Evolutionary conservation across 106 monocot species (phyloP), one percentile per base, ranked within the genome.

Genomic region (Allium cepa): DNA sequence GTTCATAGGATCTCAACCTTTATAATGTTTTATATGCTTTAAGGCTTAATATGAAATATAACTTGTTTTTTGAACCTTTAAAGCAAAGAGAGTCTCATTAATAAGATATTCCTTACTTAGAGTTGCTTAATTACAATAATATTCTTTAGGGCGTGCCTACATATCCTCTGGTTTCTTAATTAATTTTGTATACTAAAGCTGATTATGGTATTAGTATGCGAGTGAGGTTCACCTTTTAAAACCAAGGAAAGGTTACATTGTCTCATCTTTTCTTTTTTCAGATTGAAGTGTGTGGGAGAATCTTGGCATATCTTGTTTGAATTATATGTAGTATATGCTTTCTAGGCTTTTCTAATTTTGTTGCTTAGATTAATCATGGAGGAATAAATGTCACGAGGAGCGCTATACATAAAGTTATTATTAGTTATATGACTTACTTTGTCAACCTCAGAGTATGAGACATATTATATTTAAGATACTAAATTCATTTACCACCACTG

Each of bases 51-150:
- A 46, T 45, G 67, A 64, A 55, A 48, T 55, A 68, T 68, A 46
- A n/a, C 56, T 55, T 68, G 66, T 14, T 12, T 66, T 22, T 66
- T 66, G 66, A 13, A 52, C 66, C 66, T 66, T 66, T 66, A 66
- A 52, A 63, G 60, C 46, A 11, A 45, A 59, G 22, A 14, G 51
- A 46, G 60, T 55, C 36, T 36, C 16, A 68, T 48, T 18, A 62
- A 71, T 78, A 71, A 83, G 69, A 87, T 83, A 87, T 91, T 91
- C 90, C 74, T 91, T 91, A 60, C 90, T 91, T 91, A 65, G 46
- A 69, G 59, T 60, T 8, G 46, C 64, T 57, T 17, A 56, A 60
- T n/a, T 55, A 55, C 66, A 14, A 65, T 57, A 56, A 74, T 68
- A 61, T 78, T 69, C 60, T 68, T 69, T 68, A 22, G 59, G 27